Base-by-base conservation (phyloP, 352 stramenopile genomes). In the Aphanomyces astaci region DNA sequence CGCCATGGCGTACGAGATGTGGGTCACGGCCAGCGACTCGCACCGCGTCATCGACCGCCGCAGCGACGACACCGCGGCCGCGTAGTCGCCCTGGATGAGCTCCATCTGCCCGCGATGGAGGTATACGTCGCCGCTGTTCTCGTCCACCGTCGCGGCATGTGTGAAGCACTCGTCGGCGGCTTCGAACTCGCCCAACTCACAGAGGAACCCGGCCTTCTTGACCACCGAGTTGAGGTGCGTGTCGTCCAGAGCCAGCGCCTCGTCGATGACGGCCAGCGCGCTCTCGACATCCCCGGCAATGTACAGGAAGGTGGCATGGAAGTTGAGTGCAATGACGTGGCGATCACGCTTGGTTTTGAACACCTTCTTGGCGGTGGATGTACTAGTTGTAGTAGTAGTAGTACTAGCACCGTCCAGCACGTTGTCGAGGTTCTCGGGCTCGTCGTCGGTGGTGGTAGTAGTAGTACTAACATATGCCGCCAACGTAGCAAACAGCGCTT, bases 1-100 rank as follows among this genome's bases (percentile, higher is more conserved):
- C 56, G 86, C 86, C 84, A 92, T 94, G 46, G 81, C 86, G 72
- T 92, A 94, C 22, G 83, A 87, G 11, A 94, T 78, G 51, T 92
- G 80, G 0, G 78, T 90, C 17, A 92, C 82, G 0, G 82, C 78
- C 28, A 94, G 72, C 28, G 75, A 72, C 19, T 93, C 82, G n/a
- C 81, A 92, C 33, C 84, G 81, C 17, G 84, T 85, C 68, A 94
- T 91, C 27, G 80, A 78, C 36, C 80, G 76, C 49, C 84, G 84
- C 24, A 94, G 75, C 71, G 75, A 85, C 66, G 90, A 78, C 40
- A 88, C 79, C 17, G 86, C 82, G 22, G 81, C 75, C 57, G 82
- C 78, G 72, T 90, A 94, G 54, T 92, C 79, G 57, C 82, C 82
- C 27, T 90, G 74, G 28, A 94, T 74, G 27, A 94, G 79, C 56